phyloP scores from a whole-genome alignment of 1,284 basidiomycete species.

The Somion occarium region DNA sequence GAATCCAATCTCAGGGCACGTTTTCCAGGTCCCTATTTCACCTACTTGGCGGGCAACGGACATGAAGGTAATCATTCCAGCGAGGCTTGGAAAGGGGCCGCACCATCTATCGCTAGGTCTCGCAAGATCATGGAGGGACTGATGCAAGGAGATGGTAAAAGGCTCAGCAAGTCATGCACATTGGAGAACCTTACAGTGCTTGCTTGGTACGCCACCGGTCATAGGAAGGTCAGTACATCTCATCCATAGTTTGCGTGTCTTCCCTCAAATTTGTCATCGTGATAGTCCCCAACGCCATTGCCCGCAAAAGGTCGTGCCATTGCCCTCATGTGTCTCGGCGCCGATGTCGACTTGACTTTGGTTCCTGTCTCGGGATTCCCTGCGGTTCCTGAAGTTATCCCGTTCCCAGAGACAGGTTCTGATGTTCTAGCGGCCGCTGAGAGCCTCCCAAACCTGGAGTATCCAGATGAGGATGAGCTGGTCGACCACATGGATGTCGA shows the following conservation, averaged over 20 bases:
- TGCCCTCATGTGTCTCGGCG: constrained; percentile 27
- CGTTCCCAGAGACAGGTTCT: neutral
- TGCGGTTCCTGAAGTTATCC: too few species aligned
- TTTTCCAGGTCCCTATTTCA: constrained; percentile 26
- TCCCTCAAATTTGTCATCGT: too few species aligned
- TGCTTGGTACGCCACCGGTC: constrained; percentile 31
- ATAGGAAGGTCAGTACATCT: constrained; percentile 29
- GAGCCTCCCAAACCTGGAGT: neutral
- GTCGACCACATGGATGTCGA: neutral
- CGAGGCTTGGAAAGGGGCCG: constrained; percentile 22
- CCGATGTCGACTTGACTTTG: constrained; percentile 28
- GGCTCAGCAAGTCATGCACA: too few species aligned
- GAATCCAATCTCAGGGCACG: neutral
- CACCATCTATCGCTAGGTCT: constrained; percentile 21
- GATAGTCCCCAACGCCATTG: constrained; percentile 9
- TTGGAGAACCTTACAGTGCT: constrained; percentile 26
- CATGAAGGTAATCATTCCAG: constrained; percentile 10
- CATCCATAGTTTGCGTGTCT: too few species aligned
- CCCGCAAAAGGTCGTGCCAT: constrained; percentile 15
- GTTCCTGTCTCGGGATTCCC: constrained; percentile 8
- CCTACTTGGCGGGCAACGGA: constrained; percentile 16
- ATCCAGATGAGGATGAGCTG: too few species aligned
- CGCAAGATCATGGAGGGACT: constrained; percentile 16
- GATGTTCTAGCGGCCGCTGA: too few species aligned
- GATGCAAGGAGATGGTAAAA: neutral